A percentile compares a stretch with the other conserved stretches of the same genome.
phyloP scores from a whole-genome alignment of 2,329 filamentous ascomycete species.

The Myriangium duriaei region DNA sequence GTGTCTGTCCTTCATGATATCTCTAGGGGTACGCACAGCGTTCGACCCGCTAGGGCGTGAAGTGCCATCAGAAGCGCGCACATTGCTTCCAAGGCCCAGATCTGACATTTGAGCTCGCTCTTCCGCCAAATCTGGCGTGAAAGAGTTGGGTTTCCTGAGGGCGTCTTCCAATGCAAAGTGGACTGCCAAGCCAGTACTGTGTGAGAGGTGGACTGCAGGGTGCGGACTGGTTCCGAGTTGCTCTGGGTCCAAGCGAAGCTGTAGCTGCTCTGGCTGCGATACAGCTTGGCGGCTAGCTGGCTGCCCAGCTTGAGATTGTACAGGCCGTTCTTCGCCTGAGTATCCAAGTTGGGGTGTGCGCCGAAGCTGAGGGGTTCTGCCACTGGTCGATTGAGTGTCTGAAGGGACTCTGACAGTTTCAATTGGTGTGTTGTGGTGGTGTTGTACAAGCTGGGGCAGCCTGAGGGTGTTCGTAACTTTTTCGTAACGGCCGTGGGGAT shows the following conservation, averaged over 20 bases:
- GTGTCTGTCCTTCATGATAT: slow-evolving; percentile 80
- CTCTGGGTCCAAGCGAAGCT: slow-evolving; percentile 20
- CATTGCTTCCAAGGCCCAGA: slow-evolving; percentile 51
- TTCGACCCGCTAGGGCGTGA: slow-evolving; percentile 38
- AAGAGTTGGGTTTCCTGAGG: slow-evolving; percentile 65
- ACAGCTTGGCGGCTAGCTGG: slow-evolving; percentile 15
- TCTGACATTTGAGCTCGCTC: slow-evolving; percentile 90
- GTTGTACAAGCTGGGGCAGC: slow-evolving; percentile 37
- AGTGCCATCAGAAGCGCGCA: slow-evolving; percentile 44
- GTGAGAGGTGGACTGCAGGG: slow-evolving; percentile 59
- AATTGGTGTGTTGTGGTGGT: slow-evolving; percentile 16
- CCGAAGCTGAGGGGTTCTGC: slow-evolving; percentile 37
- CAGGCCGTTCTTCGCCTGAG: too few relatives aligned
- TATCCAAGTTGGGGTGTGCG: slow-evolving; percentile 35
- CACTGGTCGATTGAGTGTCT: slow-evolving; percentile 38
- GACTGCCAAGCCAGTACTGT: slow-evolving; percentile 76
- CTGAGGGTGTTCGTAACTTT: slow-evolving; percentile 30
- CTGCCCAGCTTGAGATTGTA: slow-evolving; percentile 29
- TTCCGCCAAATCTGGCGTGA: slow-evolving; percentile 74
- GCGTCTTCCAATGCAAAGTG: slow-evolving; percentile 87
- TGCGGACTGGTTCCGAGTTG: too few relatives aligned
- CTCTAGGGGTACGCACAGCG: slow-evolving; percentile 68
- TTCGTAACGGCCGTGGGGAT: slow-evolving; percentile 42
- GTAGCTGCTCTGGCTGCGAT: slow-evolving; percentile 4
- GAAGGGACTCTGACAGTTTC: slow-evolving; percentile 16